phyloP scores from a whole-genome alignment of 1,284 basidiomycete genomes.

The Ustilago trichophora region DNA sequence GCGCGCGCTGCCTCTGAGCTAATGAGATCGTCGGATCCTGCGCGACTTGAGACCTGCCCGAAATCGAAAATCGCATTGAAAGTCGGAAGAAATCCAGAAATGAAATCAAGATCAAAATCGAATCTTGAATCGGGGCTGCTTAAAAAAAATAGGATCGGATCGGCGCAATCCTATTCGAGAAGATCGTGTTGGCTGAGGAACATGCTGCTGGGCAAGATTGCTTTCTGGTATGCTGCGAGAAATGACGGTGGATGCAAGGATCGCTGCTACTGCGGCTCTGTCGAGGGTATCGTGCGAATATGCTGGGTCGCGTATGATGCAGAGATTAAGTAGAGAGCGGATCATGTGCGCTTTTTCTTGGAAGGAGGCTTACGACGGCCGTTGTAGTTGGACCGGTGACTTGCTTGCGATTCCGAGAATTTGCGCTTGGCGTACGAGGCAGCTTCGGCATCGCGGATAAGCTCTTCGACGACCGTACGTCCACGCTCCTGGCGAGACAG shows the following conservation, averaged over 20 bases:
- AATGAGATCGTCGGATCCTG: too few species aligned
- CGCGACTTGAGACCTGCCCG: too few species aligned
- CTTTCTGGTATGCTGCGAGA: too few species aligned
- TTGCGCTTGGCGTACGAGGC: slow-evolving; percentile 91
- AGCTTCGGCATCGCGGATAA: slow-evolving; percentile 86
- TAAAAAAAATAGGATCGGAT: too few species aligned
- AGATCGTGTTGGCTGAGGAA: too few species aligned
- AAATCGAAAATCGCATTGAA: not conserved
- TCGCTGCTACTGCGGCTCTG: too few species aligned
- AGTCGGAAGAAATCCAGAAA: not conserved
- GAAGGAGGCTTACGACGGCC: slow-evolving; percentile 33
- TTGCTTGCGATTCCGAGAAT: slow-evolving; percentile 74
- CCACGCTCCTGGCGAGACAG: slow-evolving; percentile 78
- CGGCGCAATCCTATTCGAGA: too few species aligned
- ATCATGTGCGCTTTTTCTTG: slow-evolving; percentile 34
- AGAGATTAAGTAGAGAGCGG: not conserved
- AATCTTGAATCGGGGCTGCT: too few species aligned
- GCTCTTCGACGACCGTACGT: slow-evolving; percentile 83
- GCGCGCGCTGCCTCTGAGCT: not conserved
- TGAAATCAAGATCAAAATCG: too few species aligned
- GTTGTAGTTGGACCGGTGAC: slow-evolving; percentile 37
- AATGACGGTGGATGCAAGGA: too few species aligned
- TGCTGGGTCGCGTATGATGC: not conserved
- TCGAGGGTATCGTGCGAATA: slow-evolving; percentile 14
- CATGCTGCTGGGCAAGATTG: too few species aligned